A percentile compares a stretch with the other conserved stretches of the same genome.
Conservation (phyloP, 2,329 filamentous ascomycete genomes). For the Claviceps maximensis region DNA sequence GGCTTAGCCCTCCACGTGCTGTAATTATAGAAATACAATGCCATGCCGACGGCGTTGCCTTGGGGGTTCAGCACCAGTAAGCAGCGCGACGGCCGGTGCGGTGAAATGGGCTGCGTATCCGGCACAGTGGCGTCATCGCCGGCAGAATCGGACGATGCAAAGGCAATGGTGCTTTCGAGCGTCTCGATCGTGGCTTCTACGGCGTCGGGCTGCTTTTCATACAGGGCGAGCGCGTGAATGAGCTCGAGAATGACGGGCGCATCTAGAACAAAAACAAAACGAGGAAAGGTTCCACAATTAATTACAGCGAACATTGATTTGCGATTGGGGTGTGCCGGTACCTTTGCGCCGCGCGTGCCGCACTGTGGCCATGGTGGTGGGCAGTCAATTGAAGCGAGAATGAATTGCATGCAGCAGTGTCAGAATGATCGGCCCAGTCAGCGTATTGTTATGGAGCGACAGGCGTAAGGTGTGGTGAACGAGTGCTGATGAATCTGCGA, state of each 20-base stretch:
- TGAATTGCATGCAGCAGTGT: too few species aligned
- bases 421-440: too few species aligned
- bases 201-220: conserved; percentile 62
- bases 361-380: conserved; percentile 6
- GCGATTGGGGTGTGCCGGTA: conserved; percentile 12
- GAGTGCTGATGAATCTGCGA: too few species aligned
- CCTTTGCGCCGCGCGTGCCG: conserved; percentile 46
- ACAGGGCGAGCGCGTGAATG: conserved; percentile 75
- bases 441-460: too few species aligned
- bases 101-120: conserved; percentile 39
- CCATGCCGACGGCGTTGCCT: conserved; percentile 54
- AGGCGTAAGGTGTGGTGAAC: too few species aligned
- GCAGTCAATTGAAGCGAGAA: too few species aligned
- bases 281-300: not conserved
- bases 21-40: conserved; percentile 91
- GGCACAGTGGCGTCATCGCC: conserved; percentile 24
- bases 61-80: conserved; percentile 47
- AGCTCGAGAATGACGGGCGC: conserved; percentile 67
- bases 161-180: conserved; percentile 64
- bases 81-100: conserved; percentile 57
- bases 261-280: conserved; percentile 51
- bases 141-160: conserved; percentile 43
- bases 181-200: conserved; percentile 69
- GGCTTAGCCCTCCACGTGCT: conserved; percentile 81
- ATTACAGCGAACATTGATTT: not conserved